Percentiles rank a stretch among this genome's conserved stretches.
Evolutionary conservation across 768 basidiomycete genomes (phyloP).

Genomic region (Lentinula detonsa): DNA sequence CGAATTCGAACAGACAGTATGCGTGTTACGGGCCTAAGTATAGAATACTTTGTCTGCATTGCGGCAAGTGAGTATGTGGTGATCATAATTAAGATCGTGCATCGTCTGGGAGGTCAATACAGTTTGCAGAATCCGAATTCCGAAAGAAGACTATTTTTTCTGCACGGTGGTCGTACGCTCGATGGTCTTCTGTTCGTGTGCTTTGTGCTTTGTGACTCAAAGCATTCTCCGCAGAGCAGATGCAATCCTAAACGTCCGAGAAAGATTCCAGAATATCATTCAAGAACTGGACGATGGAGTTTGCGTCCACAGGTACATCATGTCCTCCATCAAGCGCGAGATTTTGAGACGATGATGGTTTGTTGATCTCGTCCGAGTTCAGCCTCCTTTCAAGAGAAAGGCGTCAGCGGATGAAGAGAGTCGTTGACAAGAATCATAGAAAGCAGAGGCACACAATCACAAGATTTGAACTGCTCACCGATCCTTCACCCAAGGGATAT

Average conservation of each 20-base stretch:
- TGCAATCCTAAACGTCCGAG: neutral
- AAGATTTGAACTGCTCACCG: conserved; percentile 6
- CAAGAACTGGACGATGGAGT: conserved; percentile 36
- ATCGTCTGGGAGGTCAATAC: too few species aligned
- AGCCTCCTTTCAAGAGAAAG: conserved; percentile 25
- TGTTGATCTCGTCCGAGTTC: conserved; percentile 12
- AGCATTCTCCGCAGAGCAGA: neutral
- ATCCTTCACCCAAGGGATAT: conserved; percentile 52
- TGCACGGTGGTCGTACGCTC: too few species aligned
- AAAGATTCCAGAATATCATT: conserved; percentile 13
- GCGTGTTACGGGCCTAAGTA: too few species aligned
- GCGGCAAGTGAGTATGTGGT: too few species aligned
- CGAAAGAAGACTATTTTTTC: too few species aligned
- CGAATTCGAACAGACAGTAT: too few species aligned
- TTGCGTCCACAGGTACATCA: conserved; percentile 30
- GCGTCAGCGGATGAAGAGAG: neutral
- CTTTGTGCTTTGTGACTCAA: too few species aligned
- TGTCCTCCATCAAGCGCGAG: conserved; percentile 16
- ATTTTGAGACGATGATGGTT: conserved; percentile 23
- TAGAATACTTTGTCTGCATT: too few species aligned
- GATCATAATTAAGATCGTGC: too few species aligned
- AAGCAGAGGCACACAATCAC: neutral
- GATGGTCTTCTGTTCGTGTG: too few species aligned
- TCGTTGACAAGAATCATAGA: neutral
- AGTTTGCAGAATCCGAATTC: too few species aligned